Percentiles rank a stretch among this genome's conserved stretches.
These are phyloP conservation scores for Glycine latifolia DNA, from an alignment of 306 rosid genomes.

Conservation along the genomic window DNA sequence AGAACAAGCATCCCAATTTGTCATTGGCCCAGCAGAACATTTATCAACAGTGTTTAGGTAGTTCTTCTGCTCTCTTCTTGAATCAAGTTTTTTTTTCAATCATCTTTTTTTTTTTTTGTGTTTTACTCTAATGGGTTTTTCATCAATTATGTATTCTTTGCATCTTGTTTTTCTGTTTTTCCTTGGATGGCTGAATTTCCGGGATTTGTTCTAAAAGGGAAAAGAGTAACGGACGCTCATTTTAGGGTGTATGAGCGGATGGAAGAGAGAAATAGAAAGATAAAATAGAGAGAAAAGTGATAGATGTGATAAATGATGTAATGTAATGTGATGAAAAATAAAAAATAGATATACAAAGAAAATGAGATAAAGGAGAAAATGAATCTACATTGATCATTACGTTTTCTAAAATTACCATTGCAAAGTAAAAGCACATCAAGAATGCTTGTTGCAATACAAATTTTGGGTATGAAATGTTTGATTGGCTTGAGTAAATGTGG, in stretches of 20 bases:
- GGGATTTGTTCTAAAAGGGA: neutral
- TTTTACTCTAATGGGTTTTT: neutral
- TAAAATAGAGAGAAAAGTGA: neutral
- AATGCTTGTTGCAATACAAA: slow-evolving; percentile 17
- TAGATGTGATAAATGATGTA: no score
- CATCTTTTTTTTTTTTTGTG: neutral
- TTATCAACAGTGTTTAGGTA: neutral
- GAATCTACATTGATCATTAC: neutral
- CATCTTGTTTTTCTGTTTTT: neutral
- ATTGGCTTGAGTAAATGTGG: no score
- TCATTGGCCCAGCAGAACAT: neutral
- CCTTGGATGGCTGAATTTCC: neutral
- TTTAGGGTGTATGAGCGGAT: neutral
- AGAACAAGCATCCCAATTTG: no score
- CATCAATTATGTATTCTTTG: slow-evolving; percentile 11
- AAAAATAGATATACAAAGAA: neutral
- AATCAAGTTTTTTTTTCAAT: neutral
- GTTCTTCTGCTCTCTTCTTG: neutral
- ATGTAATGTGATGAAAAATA: no score
- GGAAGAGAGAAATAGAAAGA: neutral
- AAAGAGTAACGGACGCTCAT: neutral
- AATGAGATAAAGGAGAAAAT: neutral
- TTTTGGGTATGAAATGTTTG: slow-evolving; percentile 19
- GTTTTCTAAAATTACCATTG: neutral
- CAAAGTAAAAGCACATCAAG: neutral